These are phyloP conservation scores for Emericellopsis terricola DNA, from an alignment of 495 filamentous ascomycete species.

Conservation along the genomic window DNA sequence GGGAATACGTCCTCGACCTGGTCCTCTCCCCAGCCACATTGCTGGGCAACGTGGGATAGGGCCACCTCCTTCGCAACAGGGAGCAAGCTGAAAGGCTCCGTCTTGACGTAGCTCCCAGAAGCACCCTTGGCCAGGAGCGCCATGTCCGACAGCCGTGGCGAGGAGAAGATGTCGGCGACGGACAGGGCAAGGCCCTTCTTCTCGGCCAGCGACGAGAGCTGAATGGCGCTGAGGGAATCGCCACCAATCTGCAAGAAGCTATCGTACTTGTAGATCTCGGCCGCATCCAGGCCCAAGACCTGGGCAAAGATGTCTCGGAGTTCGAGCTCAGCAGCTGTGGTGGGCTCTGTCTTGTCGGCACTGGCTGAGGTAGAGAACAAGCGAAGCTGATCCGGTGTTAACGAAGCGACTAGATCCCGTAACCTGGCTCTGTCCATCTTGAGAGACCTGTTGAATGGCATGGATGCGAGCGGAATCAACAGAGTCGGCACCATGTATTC, in stretches of 20 bases:
- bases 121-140: no score
- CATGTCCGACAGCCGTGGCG: no score
- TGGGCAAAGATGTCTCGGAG: conserved; percentile 14
- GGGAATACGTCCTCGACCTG: conserved; percentile 36
- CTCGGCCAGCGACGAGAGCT: no score
- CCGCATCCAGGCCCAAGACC: conserved; percentile 15
- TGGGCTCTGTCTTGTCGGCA: conserved; percentile 1
- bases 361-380: conserved; percentile 15
- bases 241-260: conserved; percentile 21
- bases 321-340: conserved; percentile 1
- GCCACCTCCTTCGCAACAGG: no score
- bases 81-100: no score
- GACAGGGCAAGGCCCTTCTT: no score
- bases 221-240: no score
- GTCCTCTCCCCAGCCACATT: background rate
- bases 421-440: background rate
- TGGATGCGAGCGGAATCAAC: background rate
- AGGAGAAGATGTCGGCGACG: no score
- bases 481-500: conserved; percentile 35
- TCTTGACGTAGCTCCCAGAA: no score
- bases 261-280: conserved; percentile 22
- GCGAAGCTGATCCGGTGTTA: background rate
- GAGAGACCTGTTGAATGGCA: background rate
- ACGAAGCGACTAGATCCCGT: background rate
- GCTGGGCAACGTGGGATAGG: no score